phyloP scores from a whole-genome alignment of 2,329 filamentous ascomycete species.

The Coleophoma eucalyptorum region DNA sequence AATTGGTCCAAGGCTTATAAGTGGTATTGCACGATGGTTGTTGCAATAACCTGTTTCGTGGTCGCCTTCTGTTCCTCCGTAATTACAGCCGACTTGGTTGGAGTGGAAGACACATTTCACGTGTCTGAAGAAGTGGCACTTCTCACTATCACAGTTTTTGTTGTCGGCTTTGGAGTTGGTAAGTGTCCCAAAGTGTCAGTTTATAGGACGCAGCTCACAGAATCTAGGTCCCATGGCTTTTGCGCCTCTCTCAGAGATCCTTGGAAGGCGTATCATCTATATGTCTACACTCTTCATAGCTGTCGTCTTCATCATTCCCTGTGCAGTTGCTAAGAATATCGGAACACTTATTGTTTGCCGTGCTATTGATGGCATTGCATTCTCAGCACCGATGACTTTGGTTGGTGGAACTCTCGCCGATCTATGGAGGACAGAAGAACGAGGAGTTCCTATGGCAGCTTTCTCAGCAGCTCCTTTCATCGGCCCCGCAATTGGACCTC shows the following conservation, averaged over 20 bases:
- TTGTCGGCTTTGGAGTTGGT: conserved; percentile 77
- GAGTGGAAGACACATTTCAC: conserved; percentile 58
- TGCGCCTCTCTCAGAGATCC: conserved; percentile 73
- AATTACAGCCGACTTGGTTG: conserved; percentile 71
- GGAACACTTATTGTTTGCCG: conserved; percentile 72
- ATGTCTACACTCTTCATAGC: conserved; percentile 42
- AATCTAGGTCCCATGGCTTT: conserved; percentile 67
- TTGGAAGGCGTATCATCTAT: conserved; percentile 70
- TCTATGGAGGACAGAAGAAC: conserved; percentile 79
- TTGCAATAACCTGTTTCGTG: conserved; percentile 72
- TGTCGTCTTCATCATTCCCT: conserved; percentile 77
- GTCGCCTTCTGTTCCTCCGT: conserved; percentile 63
- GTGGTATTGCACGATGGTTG: conserved; percentile 84
- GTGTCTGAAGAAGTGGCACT: conserved; percentile 71
- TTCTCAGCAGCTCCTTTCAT: conserved; percentile 82
- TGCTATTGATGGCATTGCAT: conserved; percentile 76
- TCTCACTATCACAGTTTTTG: conserved; percentile 71
- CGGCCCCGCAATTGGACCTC: conserved; percentile 72
- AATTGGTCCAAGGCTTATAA: conserved; percentile 78
- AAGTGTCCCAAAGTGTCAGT: conserved; percentile 19
- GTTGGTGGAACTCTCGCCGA: conserved; percentile 81
- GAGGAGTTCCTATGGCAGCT: conserved; percentile 82
- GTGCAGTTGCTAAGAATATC: conserved; percentile 73
- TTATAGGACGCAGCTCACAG: too few relatives aligned
- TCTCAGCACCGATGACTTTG: conserved; percentile 82